These are phyloP conservation scores for Fusarium pininemorale DNA, from an alignment of 2,329 filamentous ascomycete genomes.

Conservation along the genomic window DNA sequence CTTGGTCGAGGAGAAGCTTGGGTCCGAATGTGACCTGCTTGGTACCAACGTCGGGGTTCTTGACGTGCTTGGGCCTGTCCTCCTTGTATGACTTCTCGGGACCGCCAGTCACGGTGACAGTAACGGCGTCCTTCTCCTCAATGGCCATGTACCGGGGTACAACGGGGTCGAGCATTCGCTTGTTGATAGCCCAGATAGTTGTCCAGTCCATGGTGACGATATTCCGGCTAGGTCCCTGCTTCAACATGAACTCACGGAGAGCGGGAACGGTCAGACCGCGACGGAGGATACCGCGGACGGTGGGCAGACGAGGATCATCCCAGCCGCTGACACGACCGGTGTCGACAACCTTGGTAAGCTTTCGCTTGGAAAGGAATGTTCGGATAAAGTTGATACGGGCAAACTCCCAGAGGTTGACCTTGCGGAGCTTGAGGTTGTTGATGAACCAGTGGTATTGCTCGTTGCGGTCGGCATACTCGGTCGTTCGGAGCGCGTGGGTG, in stretches of 20 bases:
- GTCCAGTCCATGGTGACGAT: conserved; percentile 88
- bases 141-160: conserved; percentile 80
- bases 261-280: conserved; percentile 83
- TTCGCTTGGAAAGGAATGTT: conserved; percentile 86
- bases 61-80: conserved; percentile 86
- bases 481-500: conserved; percentile 83
- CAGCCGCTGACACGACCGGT: conserved; percentile 80
- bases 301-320: conserved; percentile 90
- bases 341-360: conserved; percentile 85
- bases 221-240: conserved; percentile 85
- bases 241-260: conserved; percentile 83
- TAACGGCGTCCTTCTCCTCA: conserved; percentile 74
- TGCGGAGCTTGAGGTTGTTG: conserved; percentile 75
- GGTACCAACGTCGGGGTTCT: conserved; percentile 84
- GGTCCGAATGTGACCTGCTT: conserved; percentile 86
- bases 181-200: conserved; percentile 77
- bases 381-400: conserved; percentile 84
- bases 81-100: conserved; percentile 70
- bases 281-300: conserved; percentile 79
- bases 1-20: conserved; percentile 84
- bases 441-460: conserved; percentile 89
- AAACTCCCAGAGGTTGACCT: conserved; percentile 88
- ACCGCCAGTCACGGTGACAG: conserved; percentile 73
- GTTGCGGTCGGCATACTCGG: conserved; percentile 88
- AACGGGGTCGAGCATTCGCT: conserved; percentile 82